A percentile compares a stretch with the other conserved stretches of the same genome.
Conservation (phyloP, 495 filamentous ascomycete genomes). For the Aspergillus hancockii region DNA sequence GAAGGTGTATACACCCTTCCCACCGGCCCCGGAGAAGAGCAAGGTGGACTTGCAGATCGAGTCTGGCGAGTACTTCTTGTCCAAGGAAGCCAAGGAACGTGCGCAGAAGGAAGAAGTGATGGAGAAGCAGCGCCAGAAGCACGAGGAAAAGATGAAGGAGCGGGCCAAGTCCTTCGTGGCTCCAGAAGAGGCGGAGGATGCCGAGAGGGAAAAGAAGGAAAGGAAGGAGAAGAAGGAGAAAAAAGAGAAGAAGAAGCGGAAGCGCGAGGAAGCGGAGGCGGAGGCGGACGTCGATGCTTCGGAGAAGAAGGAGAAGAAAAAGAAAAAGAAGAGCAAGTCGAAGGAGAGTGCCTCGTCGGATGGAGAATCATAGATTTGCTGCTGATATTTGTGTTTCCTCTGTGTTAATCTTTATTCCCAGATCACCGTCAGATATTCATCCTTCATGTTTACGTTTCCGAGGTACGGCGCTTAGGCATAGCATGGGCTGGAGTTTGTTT, state of each 20-base stretch:
- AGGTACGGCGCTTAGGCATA: constrained; percentile 31
- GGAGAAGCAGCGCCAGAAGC: constrained; percentile 80
- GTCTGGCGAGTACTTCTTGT: constrained; percentile 94
- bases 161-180: constrained; percentile 82
- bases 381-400: constrained; percentile 3
- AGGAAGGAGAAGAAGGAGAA: constrained; percentile 47
- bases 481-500: constrained; percentile 33
- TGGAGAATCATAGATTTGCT: constrained; percentile 26
- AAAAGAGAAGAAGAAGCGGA: constrained; percentile 41
- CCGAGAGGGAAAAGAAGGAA: constrained; percentile 36
- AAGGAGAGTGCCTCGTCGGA: constrained; percentile 36
- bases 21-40: constrained; percentile 80
- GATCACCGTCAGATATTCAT: constrained; percentile 7
- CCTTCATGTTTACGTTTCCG: constrained; percentile 18
- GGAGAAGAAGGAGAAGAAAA: constrained; percentile 47
- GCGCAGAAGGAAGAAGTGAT: constrained; percentile 74
- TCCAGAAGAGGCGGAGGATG: constrained; percentile 66
- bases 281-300: constrained; percentile 32
- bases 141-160: constrained; percentile 83
- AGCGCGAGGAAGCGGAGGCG: constrained; percentile 42
- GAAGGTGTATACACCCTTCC: constrained; percentile 88
- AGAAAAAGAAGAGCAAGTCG: constrained; percentile 51
- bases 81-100: constrained; percentile 86
- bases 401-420: constrained; percentile 7
- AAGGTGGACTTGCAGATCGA: constrained; percentile 99